Base-by-base conservation (phyloP, 768 basidiomycete species). In the Leucocoprinus leucothites region DNA sequence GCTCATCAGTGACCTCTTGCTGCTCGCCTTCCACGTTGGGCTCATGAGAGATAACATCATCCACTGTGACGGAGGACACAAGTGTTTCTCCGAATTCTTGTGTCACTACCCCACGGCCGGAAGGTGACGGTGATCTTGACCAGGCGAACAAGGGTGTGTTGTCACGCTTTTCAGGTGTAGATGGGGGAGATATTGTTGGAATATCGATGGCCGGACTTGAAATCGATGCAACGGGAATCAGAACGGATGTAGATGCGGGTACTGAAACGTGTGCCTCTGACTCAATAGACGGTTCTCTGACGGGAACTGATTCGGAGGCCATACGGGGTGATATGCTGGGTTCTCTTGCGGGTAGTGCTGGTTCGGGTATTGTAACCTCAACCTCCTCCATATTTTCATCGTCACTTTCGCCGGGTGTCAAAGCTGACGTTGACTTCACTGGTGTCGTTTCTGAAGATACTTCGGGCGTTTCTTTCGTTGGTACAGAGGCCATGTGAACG, bases 331-430 rank as follows among this genome's bases (percentile, higher is more conserved):
- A 18, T 24, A 42, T 19, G 50, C 1, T 14, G 9, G 24, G 11
- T 21, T 40, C 26, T 9, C 48, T 38, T 26, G 26, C 25, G 19
- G 25, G 19, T 9, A 40, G 13, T 13, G 44, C 11, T 42, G 19
- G 7, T n/a, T 49, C 9, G 26, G 41, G 54, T 1, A 56, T 16
- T 3, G 2, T 16, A 16, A 47, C 16, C 24, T 51, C 51, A 3
- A 74, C 64, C 57, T 77, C 77, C 57, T 77, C 75, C 71, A 76
- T 74, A 24, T 74, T 70, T 38, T 74, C 71, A 41, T 77, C 74
- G 3, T 43, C 40, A 21, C 47, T 56, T 16, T 56, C 54, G 4
- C 40, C 26, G 7, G 1, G 4, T n/a, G 16, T 3, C 6, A 38
- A 13, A n/a, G 7, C 47, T 48, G 31, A 2, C 3, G 28, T 14